Evolutionary conservation across 1,139 yeast species (phyloP).

Genomic region (Casaregolazyma suthepensis): DNA sequence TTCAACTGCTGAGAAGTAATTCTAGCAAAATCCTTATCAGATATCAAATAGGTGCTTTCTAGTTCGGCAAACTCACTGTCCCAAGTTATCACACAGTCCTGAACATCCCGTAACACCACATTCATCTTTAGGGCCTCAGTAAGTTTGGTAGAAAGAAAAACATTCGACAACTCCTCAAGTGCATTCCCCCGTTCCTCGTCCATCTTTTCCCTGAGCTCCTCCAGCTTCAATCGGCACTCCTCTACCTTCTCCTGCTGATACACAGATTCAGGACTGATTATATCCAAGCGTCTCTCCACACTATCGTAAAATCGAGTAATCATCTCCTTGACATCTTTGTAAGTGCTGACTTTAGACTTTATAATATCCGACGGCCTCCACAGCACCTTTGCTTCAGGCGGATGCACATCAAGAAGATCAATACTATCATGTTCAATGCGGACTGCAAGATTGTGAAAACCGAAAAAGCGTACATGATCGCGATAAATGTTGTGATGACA

Average conservation of each 20-base stretch:
- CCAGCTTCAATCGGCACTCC: slow-evolving; percentile 57
- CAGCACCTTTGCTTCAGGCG: slow-evolving; percentile 65
- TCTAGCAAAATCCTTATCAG: slow-evolving; percentile 88
- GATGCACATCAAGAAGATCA: slow-evolving; percentile 69
- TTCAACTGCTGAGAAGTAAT: slow-evolving; percentile 85
- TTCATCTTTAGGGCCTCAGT: slow-evolving; percentile 68
- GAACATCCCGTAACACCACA: slow-evolving; percentile 60
- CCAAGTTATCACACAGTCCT: slow-evolving; percentile 83
- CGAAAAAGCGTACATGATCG: slow-evolving; percentile 79
- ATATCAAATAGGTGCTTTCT: slow-evolving; percentile 72
- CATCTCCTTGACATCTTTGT: slow-evolving; percentile 48
- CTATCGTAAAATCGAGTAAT: slow-evolving; percentile 63
- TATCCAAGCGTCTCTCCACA: slow-evolving; percentile 60
- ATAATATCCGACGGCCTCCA: slow-evolving; percentile 75
- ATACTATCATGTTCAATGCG: slow-evolving; percentile 71
- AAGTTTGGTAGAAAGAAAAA: slow-evolving; percentile 53
- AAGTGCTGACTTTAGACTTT: slow-evolving; percentile 59
- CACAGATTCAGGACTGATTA: slow-evolving; percentile 75
- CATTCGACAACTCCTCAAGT: slow-evolving; percentile 41
- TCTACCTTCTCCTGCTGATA: slow-evolving; percentile 59
- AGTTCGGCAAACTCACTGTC: slow-evolving; percentile 79
- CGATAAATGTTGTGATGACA: slow-evolving; percentile 78
- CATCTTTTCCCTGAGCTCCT: slow-evolving; percentile 51
- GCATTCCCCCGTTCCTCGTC: slow-evolving; percentile 47
- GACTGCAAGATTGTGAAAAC: slow-evolving; percentile 72